These are phyloP conservation scores for Leishmania braziliensis DNA, from an alignment of 208 protist species.

Conservation along the genomic window DNA sequence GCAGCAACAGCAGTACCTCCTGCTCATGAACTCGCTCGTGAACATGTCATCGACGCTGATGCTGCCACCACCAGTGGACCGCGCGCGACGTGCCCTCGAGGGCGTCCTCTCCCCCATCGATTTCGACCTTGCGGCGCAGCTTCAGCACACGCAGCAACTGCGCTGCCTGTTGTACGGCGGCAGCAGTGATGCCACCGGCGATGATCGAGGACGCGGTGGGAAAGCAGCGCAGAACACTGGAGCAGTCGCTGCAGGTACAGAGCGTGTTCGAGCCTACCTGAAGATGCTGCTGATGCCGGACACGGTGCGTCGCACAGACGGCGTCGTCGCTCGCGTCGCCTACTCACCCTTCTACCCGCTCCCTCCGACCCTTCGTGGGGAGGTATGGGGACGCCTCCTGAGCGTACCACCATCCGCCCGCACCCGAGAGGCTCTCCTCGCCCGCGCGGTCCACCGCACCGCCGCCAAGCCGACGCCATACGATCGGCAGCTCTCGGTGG, in stretches of 20 bases:
- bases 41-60: not conserved
- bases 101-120: conserved; percentile 36
- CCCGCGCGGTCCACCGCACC: conserved; percentile 17
- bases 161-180: conserved; percentile 20
- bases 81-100: conserved; percentile 22
- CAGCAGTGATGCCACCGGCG: not conserved
- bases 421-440: conserved; percentile 31
- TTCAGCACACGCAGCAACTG: conserved; percentile 31
- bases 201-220: not conserved
- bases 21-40: not conserved
- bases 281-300: not conserved
- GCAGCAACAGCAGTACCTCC: conserved; percentile 1
- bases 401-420: conserved; percentile 48
- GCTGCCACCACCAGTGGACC: conserved; percentile 11
- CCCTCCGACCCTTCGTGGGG: conserved; percentile 79
- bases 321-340: not conserved
- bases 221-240: not conserved
- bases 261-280: conserved; percentile 7
- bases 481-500: conserved; percentile 93
- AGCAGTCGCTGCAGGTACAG: not conserved
- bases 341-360: conserved; percentile 42
- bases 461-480: conserved; percentile 20
- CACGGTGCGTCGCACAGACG: not conserved
- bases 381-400: conserved; percentile 90
- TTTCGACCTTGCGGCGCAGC: conserved; percentile 39